A percentile compares a stretch with the other conserved stretches of the same genome.
phyloP scores from a whole-genome alignment of 768 basidiomycete species.

The Auricularia sp. region DNA sequence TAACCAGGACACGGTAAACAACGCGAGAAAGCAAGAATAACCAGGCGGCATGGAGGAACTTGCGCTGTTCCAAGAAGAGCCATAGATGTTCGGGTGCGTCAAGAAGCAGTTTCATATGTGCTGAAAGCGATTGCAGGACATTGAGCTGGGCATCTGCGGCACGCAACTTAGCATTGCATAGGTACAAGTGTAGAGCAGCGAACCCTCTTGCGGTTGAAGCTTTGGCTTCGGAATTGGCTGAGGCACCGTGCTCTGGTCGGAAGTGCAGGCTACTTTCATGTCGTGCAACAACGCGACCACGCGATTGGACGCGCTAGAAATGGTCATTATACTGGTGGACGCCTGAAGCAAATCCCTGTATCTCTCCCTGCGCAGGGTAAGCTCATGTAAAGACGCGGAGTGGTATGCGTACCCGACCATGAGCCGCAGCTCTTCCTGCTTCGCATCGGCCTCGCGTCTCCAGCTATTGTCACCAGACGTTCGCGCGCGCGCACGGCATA shows the following conservation, averaged over 20 bases:
- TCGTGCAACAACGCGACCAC: conserved; percentile 57
- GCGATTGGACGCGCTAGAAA: conserved; percentile 55
- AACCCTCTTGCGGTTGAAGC: background rate
- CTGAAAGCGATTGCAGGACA: conserved; percentile 63
- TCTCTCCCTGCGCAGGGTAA: conserved; percentile 63
- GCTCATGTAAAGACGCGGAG: conserved; percentile 11
- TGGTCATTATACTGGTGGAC: conserved; percentile 72
- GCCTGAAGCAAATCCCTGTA: conserved; percentile 82
- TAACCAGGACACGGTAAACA: conserved; percentile 64
- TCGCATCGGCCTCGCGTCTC: conserved; percentile 74
- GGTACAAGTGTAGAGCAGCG: background rate
- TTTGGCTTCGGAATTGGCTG: background rate
- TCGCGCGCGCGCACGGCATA: conserved; percentile 17
- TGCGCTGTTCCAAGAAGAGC: conserved; percentile 71
- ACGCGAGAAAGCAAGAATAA: conserved; percentile 78
- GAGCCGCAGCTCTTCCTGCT: conserved; percentile 76
- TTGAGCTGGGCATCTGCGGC: conserved; percentile 54
- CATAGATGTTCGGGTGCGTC: conserved; percentile 90
- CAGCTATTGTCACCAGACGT: conserved; percentile 5
- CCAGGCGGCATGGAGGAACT: conserved; percentile 78
- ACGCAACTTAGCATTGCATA: background rate
- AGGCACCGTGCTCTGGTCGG: background rate
- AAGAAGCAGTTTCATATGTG: conserved; percentile 82
- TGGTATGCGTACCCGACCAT: conserved; percentile 78
- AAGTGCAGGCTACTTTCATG: conserved; percentile 32